Base-by-base conservation (phyloP, 805 yeast genomes). In the Metschnikowia santaceciliae region DNA sequence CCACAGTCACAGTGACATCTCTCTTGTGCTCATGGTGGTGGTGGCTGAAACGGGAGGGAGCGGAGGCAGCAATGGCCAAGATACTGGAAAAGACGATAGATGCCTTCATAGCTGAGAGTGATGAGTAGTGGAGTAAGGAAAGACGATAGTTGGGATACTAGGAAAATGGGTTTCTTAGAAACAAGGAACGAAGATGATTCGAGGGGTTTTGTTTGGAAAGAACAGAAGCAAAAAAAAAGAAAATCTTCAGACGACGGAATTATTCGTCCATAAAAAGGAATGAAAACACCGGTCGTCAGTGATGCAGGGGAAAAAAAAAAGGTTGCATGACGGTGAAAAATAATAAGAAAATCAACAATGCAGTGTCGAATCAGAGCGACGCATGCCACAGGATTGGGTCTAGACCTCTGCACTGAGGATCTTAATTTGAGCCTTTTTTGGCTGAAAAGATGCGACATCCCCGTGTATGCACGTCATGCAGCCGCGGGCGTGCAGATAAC, bases 21-120 rank as follows among this genome's bases (percentile, higher is more conserved):
- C 76, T 70, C 63, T 70, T 68, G 59, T 70, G 64, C 52, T 61
- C 59, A 42, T 68, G 66, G 51, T 71, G 74, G 54, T 70, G 76
- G 53, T 66, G 76, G 53, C 64, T 64, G 56, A 68, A 71, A 22
- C 51, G 51, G 50, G 57, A 50, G 20, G 53, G 54, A 11, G 55
- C 55, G 47, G 61, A 58, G 35, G 55, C 42, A 36, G 54, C 54
- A 41, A 54, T 30, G 35, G 60, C 60, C 46, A 54, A 50, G 19
- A 56, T 45, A 38, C 50, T 49, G 50, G 59, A 47, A 32, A 57
- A 46, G 42, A 53, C 56, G 19, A 56, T 33, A 10, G 60, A 32
- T 11, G 55, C 40, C 42, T 52, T 54, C 59, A 56, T 56, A 7
- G 33, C 34, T 23, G 46, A 10, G n/a, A 44, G 43, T 37, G 46